Evolutionary conservation across 106 monocot genomes (phyloP).

Genomic region (Dendrobium officinale): DNA sequence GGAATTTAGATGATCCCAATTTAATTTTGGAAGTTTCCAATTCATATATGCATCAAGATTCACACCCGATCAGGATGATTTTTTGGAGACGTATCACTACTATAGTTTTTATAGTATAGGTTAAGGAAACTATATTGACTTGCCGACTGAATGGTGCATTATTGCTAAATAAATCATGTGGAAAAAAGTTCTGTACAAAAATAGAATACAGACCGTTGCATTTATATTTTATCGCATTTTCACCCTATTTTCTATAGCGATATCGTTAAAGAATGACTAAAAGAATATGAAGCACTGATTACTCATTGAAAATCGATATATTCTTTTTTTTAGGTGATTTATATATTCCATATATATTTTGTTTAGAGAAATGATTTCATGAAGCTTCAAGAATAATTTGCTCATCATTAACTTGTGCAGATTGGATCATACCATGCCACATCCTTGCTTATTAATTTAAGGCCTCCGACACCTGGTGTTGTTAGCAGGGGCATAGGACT

Average conservation of each 20-base stretch:
- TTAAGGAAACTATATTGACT: not conserved
- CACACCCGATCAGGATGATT: too few relatives aligned
- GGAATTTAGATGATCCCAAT: too few relatives aligned
- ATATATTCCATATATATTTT: not conserved
- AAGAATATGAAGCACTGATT: not conserved
- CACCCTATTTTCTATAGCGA: not conserved
- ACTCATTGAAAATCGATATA: too few relatives aligned
- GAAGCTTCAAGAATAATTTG: not conserved
- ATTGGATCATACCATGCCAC: slow-evolving; percentile 92
- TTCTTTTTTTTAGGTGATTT: too few relatives aligned
- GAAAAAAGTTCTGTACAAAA: not conserved
- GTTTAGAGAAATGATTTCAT: not conserved
- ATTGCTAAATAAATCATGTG: not conserved
- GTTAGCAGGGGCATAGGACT: slow-evolving; percentile 93
- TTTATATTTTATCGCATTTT: not conserved
- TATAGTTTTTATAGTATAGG: too few relatives aligned
- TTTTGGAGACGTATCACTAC: too few relatives aligned
- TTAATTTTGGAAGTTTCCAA: too few relatives aligned
- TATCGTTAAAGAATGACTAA: not conserved
- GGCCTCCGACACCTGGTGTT: slow-evolving; percentile 79
- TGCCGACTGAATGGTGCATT: not conserved
- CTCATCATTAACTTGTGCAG: slow-evolving; percentile 24
- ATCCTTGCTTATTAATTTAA: slow-evolving; percentile 63
- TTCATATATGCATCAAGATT: too few relatives aligned
- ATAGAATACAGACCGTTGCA: not conserved